Percentiles rank a stretch among this genome's conserved stretches.
Evolutionary conservation across 331 rosid genomes (phyloP).

Genomic region (Stylosanthes scabra): DNA sequence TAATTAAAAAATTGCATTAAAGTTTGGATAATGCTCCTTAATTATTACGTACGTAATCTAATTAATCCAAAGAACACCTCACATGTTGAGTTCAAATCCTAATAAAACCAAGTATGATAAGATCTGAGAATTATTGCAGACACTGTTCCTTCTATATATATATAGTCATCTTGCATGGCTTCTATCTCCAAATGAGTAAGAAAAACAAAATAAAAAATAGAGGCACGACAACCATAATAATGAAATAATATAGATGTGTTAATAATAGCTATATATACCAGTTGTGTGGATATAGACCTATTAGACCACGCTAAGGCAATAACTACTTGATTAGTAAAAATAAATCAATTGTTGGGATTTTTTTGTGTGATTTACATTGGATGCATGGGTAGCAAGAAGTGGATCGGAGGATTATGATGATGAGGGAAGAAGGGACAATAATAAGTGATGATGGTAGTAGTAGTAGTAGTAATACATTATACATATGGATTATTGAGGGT

Average conservation of each 20-base stretch:
- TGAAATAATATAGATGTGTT: no score
- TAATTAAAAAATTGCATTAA: not conserved
- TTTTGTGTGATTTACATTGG: no score
- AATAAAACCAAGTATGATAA: not conserved
- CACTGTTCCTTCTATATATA: not conserved
- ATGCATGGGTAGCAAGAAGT: not conserved
- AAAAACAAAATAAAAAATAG: not conserved
- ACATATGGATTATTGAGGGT: not conserved
- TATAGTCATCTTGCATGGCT: no score
- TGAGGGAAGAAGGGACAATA: conserved; percentile 24
- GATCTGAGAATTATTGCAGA: not conserved
- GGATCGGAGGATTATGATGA: not conserved
- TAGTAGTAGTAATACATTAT: not conserved
- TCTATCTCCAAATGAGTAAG: not conserved
- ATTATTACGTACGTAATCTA: not conserved
- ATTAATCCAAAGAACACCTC: not conserved
- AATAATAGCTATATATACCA: no score
- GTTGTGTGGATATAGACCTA: no score
- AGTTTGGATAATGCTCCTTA: not conserved
- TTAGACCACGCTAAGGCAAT: no score
- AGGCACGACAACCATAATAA: not conserved
- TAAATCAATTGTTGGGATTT: no score
- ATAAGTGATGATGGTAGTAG: conserved; percentile 35
- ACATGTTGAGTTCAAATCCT: not conserved
- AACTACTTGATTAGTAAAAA: no score